Evolutionary conservation across 2,329 filamentous ascomycete genomes (phyloP).

Genomic region (Apiospora koreana): DNA sequence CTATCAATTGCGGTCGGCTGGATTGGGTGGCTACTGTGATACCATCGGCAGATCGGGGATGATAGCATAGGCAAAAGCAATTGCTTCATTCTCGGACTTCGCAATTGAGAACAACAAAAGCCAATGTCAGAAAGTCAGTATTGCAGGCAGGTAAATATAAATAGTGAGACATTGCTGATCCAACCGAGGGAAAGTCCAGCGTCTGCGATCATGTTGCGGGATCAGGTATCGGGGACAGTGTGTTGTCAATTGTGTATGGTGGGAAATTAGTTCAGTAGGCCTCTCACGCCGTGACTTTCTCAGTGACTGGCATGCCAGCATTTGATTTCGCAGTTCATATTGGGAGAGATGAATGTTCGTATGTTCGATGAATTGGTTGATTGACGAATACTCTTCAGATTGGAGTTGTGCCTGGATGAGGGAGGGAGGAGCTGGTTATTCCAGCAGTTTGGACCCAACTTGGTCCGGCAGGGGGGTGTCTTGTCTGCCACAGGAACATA

Average conservation of each 20-base stretch:
- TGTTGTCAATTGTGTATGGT: neutral
- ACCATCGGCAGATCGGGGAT: neutral
- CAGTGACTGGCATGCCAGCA: too few relatives aligned
- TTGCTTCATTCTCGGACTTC: neutral
- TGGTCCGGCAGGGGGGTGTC: too few relatives aligned
- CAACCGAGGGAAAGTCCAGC: neutral
- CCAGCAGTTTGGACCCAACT: too few relatives aligned
- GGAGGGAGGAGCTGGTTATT: too few relatives aligned
- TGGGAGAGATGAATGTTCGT: too few relatives aligned
- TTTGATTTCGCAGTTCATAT: neutral
- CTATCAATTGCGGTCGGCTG: neutral
- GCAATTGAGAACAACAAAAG: neutral
- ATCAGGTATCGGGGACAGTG: neutral
- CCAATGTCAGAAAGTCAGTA: neutral
- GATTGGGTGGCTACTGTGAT: neutral
- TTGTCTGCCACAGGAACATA: too few relatives aligned
- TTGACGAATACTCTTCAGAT: too few relatives aligned
- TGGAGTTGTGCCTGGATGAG: too few relatives aligned
- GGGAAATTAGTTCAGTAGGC: neutral
- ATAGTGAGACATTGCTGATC: neutral
- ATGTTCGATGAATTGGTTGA: too few relatives aligned
- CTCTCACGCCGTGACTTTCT: too few relatives aligned
- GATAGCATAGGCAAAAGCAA: neutral
- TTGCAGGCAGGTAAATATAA: neutral
- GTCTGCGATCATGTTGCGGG: neutral